Evolutionary conservation across 495 filamentous ascomycete genomes (phyloP), one percentile per base, ranked within the genome.

Genomic region (Sphaerosporella brunnea): DNA sequence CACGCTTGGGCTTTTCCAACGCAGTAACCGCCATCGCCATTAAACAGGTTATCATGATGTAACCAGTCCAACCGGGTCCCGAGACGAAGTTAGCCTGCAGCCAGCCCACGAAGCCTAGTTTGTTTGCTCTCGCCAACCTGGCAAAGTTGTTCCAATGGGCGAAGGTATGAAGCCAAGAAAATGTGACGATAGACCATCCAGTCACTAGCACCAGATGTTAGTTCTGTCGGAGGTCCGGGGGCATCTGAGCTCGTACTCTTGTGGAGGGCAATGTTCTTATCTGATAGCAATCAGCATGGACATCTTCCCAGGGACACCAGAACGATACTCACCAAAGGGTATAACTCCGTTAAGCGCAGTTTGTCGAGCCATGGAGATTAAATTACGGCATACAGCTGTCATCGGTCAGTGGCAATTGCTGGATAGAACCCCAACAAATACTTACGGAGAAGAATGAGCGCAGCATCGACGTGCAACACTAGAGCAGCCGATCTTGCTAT

Each of bases 71-170:
- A 51, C 82, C 80, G 28, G 80, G 79, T 1, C 80, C 80, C 11
- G 79, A 80, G 32, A 73, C 67, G 40, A 85, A 74, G 56, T 83
- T 84, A 25, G 73, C 75, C 23, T 73, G 60, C 15, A 85, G 58
- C 59, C 72, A 86, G 36, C 81, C 82, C 47, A 74, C 74, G 59
- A 86, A 72, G 13, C 81, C 79, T 16, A 81, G 68, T 30, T 75
- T 73, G 50, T 83, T 74, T 64, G 77, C 76, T 24, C 72, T 73
- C 20, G 81, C 72, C 48, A 84, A 67, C 62, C 79, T 77, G 16
- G 78, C 81, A 52, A 83, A 74, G 64, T 85, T 84, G 67, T 81
- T 78, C 76, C 78, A 83, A 62, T 85, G 82, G 41, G 79, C 77
- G 51, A 82, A 74, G 15, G 80, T 83, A 62, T 86, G 82, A 1